Base-by-base conservation (phyloP, 2,329 filamentous ascomycete genomes). In the Alternaria postmessia region DNA sequence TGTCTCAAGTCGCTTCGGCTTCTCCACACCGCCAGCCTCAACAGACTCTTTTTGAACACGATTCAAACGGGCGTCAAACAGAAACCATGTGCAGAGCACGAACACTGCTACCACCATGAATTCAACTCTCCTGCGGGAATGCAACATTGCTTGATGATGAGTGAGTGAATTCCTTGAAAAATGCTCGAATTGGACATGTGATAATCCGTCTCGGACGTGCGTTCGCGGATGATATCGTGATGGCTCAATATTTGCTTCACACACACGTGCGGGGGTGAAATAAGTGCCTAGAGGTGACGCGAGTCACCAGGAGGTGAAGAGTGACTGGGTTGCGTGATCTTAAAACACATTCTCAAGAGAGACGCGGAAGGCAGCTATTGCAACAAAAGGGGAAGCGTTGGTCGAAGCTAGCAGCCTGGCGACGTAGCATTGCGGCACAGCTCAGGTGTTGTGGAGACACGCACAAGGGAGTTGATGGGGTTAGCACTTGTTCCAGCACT, bases 31-130 rank as follows among this genome's bases (percentile, higher is more conserved):
- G 38, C 54, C 58, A 16, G 55, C 6, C 43, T 62, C 30, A 20
- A 12, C 32, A 32, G 12, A 11, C 18, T 49, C 39, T 48, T 53
- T 12, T 62, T 58, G 41, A 9, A 42, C 44, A 36, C 18, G 36
- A 42, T 64, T 55, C 38, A 68, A 65, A 6, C 59, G 51, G 36
- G 56, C 42, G 46, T 62, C 51, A 24, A 68, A 65, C 42, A 68
- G 51, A 9, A 61, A 59, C 59, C 60, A 67, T 44, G 44, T 38
- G 54, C 62, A 63, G 30, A 68, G 58, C 8, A 65, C 5, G 26
- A 65, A 61, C n/a, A 65, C 57, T 51, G 58, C 60, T 39, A 65
- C 42, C 44, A 65, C 59, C 11, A 56, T 18, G 8, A 54, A 59
- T 44, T 59, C 66, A 20, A 67, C 46, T 38, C 54, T 61, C 24